Percentiles rank a stretch among this genome's conserved stretches.
Evolutionary conservation across 2,329 filamentous ascomycete genomes (phyloP).

Genomic region (Alternaria triticina): DNA sequence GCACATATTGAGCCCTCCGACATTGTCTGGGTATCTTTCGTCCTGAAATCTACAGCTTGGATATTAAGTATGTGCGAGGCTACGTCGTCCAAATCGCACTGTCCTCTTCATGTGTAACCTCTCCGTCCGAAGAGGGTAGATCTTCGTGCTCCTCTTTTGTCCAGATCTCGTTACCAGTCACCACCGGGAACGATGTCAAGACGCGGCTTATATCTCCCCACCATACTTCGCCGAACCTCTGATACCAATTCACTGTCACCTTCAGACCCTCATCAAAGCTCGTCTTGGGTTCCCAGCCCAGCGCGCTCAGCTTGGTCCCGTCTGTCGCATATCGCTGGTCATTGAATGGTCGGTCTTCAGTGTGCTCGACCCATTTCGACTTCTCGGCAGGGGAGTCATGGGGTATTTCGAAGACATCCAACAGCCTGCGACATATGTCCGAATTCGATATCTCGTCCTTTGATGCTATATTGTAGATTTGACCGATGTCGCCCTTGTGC

Average conservation of each 20-base stretch:
- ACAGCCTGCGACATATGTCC: slow-evolving; percentile 69
- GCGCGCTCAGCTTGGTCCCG: slow-evolving; percentile 44
- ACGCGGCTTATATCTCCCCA: slow-evolving; percentile 50
- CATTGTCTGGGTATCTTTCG: slow-evolving; percentile 10
- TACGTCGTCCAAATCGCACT: slow-evolving; percentile 32
- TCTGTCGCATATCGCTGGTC: slow-evolving; percentile 50
- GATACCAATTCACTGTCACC: slow-evolving; percentile 50
- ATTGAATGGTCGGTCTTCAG: slow-evolving; percentile 72
- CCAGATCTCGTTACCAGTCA: slow-evolving; percentile 49
- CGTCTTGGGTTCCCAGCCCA: slow-evolving; percentile 48
- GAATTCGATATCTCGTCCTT: slow-evolving; percentile 79
- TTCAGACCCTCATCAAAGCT: slow-evolving; percentile 46
- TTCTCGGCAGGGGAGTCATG: slow-evolving; percentile 54
- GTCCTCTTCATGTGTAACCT: slow-evolving; percentile 20
- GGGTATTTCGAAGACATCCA: slow-evolving; percentile 65
- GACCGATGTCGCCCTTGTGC: slow-evolving; percentile 74
- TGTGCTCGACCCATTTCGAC: slow-evolving; percentile 73
- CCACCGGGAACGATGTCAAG: slow-evolving; percentile 48
- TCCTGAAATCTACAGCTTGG: not conserved
- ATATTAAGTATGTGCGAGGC: not conserved
- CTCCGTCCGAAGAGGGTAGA: slow-evolving; percentile 41
- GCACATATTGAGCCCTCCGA: no score
- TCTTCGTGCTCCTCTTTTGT: slow-evolving; percentile 50
- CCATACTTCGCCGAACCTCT: slow-evolving; percentile 48
- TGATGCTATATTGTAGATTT: slow-evolving; percentile 84